A percentile compares a stretch with the other conserved stretches of the same genome.
Conservation (phyloP, 345 rosid genomes). For the Brassica nigra region DNA sequence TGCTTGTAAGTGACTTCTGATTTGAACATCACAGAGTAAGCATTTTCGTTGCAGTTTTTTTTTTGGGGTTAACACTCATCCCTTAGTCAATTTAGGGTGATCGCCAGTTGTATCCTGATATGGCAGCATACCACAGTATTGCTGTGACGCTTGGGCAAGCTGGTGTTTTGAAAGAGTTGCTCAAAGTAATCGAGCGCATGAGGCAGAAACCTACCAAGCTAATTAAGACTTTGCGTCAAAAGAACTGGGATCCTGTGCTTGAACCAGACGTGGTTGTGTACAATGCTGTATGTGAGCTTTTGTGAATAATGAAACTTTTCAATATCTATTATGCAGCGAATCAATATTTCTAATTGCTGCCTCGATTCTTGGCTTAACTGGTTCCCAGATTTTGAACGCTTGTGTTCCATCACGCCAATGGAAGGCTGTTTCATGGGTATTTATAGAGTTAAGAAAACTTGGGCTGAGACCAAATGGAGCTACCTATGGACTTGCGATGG, state of each 20-base stretch:
- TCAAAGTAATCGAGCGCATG: slow-evolving; percentile 76
- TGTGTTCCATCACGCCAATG: slow-evolving; percentile 82
- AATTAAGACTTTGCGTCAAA: slow-evolving; percentile 47
- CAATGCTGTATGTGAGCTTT: slow-evolving; percentile 77
- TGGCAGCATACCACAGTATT: slow-evolving; percentile 83
- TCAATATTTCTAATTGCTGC: slow-evolving; percentile 14
- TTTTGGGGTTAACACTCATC: slow-evolving; percentile 36
- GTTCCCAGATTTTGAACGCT: slow-evolving; percentile 74
- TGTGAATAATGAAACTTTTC: background rate
- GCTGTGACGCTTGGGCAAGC: slow-evolving; percentile 91
- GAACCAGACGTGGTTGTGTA: slow-evolving; percentile 89
- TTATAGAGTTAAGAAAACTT: slow-evolving; percentile 69
- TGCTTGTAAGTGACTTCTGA: slow-evolving; percentile 62
- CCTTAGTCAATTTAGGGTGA: slow-evolving; percentile 59
- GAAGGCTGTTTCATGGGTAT: slow-evolving; percentile 93
- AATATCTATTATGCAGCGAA: background rate
- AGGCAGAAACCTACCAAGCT: slow-evolving; percentile 63
- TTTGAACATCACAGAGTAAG: background rate
- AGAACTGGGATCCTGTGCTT: slow-evolving; percentile 81
- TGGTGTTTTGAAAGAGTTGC: slow-evolving; percentile 72
- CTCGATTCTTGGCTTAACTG: slow-evolving; percentile 19
- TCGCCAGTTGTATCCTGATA: slow-evolving; percentile 75
- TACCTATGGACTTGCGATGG: slow-evolving; percentile 96
- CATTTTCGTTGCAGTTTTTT: slow-evolving; percentile 24
- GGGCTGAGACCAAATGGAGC: slow-evolving; percentile 89